Percentiles rank a stretch among this genome's conserved stretches.
These are phyloP conservation scores for Centaurea solstitialis DNA, from an alignment of 129 eudicot genomes.

Conservation along the genomic window DNA sequence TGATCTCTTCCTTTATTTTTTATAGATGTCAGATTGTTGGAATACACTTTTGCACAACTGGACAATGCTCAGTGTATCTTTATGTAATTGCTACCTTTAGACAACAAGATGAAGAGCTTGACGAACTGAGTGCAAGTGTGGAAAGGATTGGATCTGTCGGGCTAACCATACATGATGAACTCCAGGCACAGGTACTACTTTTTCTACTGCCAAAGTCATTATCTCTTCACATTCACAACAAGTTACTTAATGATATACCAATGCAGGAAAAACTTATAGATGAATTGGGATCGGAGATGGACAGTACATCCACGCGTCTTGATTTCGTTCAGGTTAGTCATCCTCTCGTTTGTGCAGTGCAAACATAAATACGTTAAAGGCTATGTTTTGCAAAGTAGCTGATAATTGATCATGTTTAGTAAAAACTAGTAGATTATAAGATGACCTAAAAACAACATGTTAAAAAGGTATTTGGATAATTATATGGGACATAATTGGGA, in stretches of 20 bases:
- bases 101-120: slow-evolving; percentile 78
- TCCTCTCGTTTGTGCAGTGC: not conserved
- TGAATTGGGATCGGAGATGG: slow-evolving; percentile 83
- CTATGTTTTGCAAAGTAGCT: not conserved
- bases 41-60: not conserved
- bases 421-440: not conserved
- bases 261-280: slow-evolving; percentile 68
- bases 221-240: not conserved
- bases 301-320: slow-evolving; percentile 78
- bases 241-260: slow-evolving; percentile 11
- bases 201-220: not conserved
- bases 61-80: not conserved
- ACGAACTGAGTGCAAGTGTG: slow-evolving; percentile 69
- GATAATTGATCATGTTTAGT: not conserved
- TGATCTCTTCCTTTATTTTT: not conserved
- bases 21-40: not conserved
- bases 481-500: not conserved
- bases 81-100: slow-evolving; percentile 24
- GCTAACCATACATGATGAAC: slow-evolving; percentile 73
- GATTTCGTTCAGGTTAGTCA: slow-evolving; percentile 83
- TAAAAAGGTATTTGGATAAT: not conserved
- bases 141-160: slow-evolving; percentile 71
- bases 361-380: not conserved
- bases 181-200: slow-evolving; percentile 51
- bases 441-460: not conserved